Evolutionary conservation across 164 flowering plant species (phyloP).

Genomic region (Berberis vulgaris): DNA sequence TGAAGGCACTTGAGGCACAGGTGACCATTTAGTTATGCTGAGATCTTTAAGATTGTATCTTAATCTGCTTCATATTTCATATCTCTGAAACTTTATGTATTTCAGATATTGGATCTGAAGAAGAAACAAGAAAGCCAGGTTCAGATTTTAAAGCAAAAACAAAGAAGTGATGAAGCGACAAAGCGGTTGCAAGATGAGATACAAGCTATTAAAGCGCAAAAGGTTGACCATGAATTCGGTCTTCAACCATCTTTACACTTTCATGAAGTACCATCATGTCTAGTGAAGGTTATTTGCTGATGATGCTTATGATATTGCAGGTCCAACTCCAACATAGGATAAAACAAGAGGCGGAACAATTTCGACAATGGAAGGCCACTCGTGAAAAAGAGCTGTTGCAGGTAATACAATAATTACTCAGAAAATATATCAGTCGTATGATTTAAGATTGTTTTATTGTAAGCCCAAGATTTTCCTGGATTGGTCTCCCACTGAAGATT

Average conservation of each 20-base stretch:
- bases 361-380: slow-evolving; percentile 97
- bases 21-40: slow-evolving; percentile 22
- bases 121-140: slow-evolving; percentile 97
- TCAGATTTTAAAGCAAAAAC: neutral
- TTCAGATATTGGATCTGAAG: slow-evolving; percentile 84
- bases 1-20: slow-evolving; percentile 92
- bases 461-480: no score
- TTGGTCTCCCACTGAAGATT: no score
- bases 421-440: neutral
- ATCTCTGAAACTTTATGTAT: neutral
- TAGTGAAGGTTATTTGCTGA: slow-evolving; percentile 1
- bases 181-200: no score
- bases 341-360: slow-evolving; percentile 97
- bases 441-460: no score
- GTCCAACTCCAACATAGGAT: slow-evolving; percentile 96
- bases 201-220: slow-evolving; percentile 74
- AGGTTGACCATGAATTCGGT: slow-evolving; percentile 36
- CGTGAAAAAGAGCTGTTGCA: slow-evolving; percentile 95
- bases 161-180: no score
- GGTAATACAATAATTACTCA: slow-evolving; percentile 12
- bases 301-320: slow-evolving; percentile 28
- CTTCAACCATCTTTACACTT: slow-evolving; percentile 1
- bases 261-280: neutral
- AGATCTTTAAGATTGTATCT: neutral
- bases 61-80: slow-evolving; percentile 1